Evolutionary conservation across 1,139 yeast genomes (phyloP), one percentile per base, ranked within the genome.

Genomic region (Hyphopichia burtonii): DNA sequence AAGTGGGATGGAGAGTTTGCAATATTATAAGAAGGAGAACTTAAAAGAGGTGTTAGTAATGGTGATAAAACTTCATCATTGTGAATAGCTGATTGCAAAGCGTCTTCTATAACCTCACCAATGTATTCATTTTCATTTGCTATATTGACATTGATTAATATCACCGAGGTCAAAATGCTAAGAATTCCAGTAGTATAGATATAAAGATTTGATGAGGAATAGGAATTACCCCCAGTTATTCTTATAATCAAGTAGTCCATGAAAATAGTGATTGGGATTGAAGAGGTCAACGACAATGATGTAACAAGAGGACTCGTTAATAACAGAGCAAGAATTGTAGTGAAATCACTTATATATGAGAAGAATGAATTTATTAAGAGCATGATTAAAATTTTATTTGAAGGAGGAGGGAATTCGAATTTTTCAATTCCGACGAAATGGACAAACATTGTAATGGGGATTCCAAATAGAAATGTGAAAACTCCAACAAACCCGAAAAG

Each of bases 271-370:
- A 78, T 65, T 2, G 83, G 83, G 31, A 78, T 75, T 0, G 78
- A 74, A 0, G 78, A 66, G 0, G 82, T 75, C 32, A 78, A 57
- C 4, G 82, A 75, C 32, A 78, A 62, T 8, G 81, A 69, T 2
- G 80, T 74, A 9, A 78, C 71, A 43, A 78, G 63, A 0, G 83
- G 83, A 41, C 80, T 75, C 0, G 82, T 78, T 36, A 77, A 63
- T 20, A 78, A 55, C 66, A 78, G 68, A 6, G 83, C 81, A 28
- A 76, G 53, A 8, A 77, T 68, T 1, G 79, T 73, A 19, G 68
- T 59, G 45, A 69, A 78, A 51, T 78, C 83, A 0, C 82, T 76
- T 5, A 74, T 54, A 23, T 74, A 73, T 3, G 78, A 71, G 37
- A 74, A 66, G 2, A 75, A 51, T 0, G 81, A 79, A 46, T 76